Conservation (phyloP, 1,139 yeast species). For the Entelexis sorbosivorans region DNA sequence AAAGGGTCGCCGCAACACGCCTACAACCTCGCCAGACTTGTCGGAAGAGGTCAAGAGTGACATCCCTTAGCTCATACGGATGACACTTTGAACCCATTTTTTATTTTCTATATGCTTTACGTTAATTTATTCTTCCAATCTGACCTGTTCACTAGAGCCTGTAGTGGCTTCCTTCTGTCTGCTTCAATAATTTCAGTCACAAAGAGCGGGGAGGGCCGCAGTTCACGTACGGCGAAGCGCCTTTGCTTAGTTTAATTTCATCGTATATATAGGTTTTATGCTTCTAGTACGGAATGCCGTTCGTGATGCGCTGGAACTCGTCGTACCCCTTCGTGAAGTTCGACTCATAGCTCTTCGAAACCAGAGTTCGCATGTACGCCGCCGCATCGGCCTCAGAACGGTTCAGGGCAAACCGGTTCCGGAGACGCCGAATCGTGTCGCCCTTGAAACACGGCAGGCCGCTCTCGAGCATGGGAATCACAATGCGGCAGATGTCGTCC, state of each 20-base stretch:
- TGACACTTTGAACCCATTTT: neutral
- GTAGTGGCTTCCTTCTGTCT: too few species aligned
- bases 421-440: slow-evolving; percentile 59
- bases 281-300: slow-evolving; percentile 86
- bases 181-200: too few species aligned
- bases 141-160: too few species aligned
- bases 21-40: slow-evolving; percentile 11
- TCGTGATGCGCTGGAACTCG: slow-evolving; percentile 90
- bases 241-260: too few species aligned
- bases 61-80: neutral
- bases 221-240: too few species aligned
- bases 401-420: slow-evolving; percentile 67
- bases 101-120: neutral
- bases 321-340: slow-evolving; percentile 89
- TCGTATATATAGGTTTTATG: too few species aligned
- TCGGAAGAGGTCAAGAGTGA: neutral
- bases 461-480: slow-evolving; percentile 85
- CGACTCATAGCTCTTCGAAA: slow-evolving; percentile 75
- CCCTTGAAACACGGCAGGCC: slow-evolving; percentile 94
- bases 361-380: slow-evolving; percentile 58
- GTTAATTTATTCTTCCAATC: neutral
- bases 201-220: too few species aligned
- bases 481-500: slow-evolving; percentile 76
- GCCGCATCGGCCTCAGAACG: slow-evolving; percentile 84
- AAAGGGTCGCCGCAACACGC: slow-evolving; percentile 16